Evolutionary conservation across 2,329 filamentous ascomycete species (phyloP).

Genomic region (Fusarium beomiforme): DNA sequence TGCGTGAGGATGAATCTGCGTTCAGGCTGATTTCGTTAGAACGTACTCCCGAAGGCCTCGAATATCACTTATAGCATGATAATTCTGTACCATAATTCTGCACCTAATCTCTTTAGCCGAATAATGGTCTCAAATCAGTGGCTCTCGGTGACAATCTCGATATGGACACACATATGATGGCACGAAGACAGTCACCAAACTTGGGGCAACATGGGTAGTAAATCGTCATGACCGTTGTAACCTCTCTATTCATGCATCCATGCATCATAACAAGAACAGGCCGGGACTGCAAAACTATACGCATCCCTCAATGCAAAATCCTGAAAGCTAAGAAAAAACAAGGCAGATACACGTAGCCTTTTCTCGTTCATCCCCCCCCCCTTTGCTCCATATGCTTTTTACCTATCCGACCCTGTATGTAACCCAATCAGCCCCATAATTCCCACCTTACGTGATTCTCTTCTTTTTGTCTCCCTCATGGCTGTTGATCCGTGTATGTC

Average conservation of each 20-base stretch:
- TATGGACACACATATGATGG: background rate
- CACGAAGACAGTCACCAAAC: background rate
- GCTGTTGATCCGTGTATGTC: slow-evolving; percentile 28
- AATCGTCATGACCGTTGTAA: slow-evolving; percentile 38
- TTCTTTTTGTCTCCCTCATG: slow-evolving; percentile 22
- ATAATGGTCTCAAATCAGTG: too few relatives aligned
- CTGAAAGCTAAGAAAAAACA: slow-evolving; percentile 9
- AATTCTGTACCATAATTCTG: background rate
- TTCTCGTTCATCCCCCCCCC: slow-evolving; percentile 25
- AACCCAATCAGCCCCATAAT: slow-evolving; percentile 27
- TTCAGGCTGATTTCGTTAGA: background rate
- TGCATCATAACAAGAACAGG: slow-evolving; percentile 32
- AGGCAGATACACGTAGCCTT: slow-evolving; percentile 7
- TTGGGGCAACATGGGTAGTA: slow-evolving; percentile 6
- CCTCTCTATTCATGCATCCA: slow-evolving; percentile 34
- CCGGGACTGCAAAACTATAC: slow-evolving; percentile 21
- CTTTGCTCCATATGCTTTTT: slow-evolving; percentile 32
- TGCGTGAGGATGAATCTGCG: too few relatives aligned
- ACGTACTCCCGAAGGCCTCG: background rate
- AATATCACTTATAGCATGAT: background rate
- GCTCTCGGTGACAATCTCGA: too few relatives aligned
- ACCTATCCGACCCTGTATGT: slow-evolving; percentile 36
- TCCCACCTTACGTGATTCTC: slow-evolving; percentile 14
- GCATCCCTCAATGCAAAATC: slow-evolving; percentile 25
- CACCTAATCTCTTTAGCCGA: too few relatives aligned